phyloP scores from a whole-genome alignment of 768 basidiomycete species.

The Leccinum rimulosum region DNA sequence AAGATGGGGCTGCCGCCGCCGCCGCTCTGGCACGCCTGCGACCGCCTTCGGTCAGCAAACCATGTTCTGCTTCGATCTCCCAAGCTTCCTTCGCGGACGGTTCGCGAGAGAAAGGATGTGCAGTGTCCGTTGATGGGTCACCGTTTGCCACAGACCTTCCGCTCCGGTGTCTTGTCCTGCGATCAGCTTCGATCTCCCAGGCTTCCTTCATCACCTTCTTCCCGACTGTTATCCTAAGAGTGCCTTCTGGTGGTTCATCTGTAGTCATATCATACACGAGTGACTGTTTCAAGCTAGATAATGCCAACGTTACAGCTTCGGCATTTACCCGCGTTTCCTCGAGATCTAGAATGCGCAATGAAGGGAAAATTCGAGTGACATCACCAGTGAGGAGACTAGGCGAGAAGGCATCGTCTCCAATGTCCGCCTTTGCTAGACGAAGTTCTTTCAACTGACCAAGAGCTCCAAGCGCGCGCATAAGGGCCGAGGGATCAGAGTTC shows the following conservation, averaged over 20 bases:
- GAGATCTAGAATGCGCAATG: slow-evolving; percentile 58
- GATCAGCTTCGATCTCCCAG: slow-evolving; percentile 79
- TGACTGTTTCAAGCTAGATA: slow-evolving; percentile 48
- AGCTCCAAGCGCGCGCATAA: slow-evolving; percentile 47
- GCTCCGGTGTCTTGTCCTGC: slow-evolving; percentile 42
- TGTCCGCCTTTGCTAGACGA: slow-evolving; percentile 51
- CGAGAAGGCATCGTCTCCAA: slow-evolving; percentile 61
- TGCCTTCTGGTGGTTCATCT: slow-evolving; percentile 52
- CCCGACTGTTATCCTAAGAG: slow-evolving; percentile 59
- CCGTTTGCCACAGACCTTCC: slow-evolving; percentile 31
- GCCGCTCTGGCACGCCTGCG: slow-evolving; percentile 58
- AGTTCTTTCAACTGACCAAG: slow-evolving; percentile 58
- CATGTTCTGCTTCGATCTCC: slow-evolving; percentile 79
- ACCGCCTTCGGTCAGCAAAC: slow-evolving; percentile 71
- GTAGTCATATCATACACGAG: slow-evolving; percentile 54
- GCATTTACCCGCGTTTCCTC: slow-evolving; percentile 59
- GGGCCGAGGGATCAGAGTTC: slow-evolving; percentile 21
- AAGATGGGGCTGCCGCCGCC: slow-evolving; percentile 34
- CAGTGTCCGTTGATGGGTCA: not conserved
- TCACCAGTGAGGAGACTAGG: slow-evolving; percentile 16
- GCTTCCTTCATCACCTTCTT: slow-evolving; percentile 69
- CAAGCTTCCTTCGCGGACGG: slow-evolving; percentile 64
- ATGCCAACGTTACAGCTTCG: slow-evolving; percentile 42
- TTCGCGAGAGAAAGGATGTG: slow-evolving; percentile 4
- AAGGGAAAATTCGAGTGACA: slow-evolving; percentile 42